These are phyloP conservation scores for Hordeum vulgare DNA, from an alignment of 176 grass and related monocot species.

Conservation along the genomic window DNA sequence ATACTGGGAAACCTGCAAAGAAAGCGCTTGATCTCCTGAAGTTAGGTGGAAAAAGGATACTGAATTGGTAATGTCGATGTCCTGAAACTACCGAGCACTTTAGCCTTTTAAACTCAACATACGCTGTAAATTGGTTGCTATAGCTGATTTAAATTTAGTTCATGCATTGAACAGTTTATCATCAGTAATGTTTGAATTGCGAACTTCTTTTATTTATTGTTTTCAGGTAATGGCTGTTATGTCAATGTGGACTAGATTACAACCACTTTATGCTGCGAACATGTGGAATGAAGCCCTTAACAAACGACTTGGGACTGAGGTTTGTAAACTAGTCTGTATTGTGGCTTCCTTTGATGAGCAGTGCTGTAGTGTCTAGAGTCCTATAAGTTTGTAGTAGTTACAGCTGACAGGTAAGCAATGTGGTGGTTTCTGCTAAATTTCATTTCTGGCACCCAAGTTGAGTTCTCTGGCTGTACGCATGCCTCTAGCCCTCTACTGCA, in stretches of 20 bases:
- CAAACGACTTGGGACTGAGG: conserved; percentile 78
- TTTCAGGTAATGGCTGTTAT: conserved; percentile 65
- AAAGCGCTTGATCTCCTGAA: neutral
- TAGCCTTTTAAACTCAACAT: neutral
- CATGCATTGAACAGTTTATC: neutral
- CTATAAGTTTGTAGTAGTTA: neutral
- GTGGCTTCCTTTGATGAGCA: neutral
- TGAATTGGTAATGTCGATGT: neutral
- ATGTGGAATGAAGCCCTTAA: conserved; percentile 99
- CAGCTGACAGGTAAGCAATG: neutral
- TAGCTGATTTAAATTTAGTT: neutral
- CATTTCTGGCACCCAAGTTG: neutral
- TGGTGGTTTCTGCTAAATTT: neutral
- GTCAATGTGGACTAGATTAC: conserved; percentile 98
- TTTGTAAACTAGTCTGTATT: neutral
- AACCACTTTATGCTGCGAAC: conserved; percentile 88
- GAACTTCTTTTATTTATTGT: conserved; percentile 10
- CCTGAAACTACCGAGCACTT: neutral
- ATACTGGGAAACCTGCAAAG: neutral
- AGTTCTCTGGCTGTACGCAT: neutral
- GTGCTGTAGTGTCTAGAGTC: neutral
- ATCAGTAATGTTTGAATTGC: neutral
- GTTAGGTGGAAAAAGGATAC: neutral
- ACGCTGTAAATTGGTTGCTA: neutral
- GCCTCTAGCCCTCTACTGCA: neutral